Evolutionary conservation across 148 eudicot species (phyloP).

Genomic region (Rhododendron simsii): DNA sequence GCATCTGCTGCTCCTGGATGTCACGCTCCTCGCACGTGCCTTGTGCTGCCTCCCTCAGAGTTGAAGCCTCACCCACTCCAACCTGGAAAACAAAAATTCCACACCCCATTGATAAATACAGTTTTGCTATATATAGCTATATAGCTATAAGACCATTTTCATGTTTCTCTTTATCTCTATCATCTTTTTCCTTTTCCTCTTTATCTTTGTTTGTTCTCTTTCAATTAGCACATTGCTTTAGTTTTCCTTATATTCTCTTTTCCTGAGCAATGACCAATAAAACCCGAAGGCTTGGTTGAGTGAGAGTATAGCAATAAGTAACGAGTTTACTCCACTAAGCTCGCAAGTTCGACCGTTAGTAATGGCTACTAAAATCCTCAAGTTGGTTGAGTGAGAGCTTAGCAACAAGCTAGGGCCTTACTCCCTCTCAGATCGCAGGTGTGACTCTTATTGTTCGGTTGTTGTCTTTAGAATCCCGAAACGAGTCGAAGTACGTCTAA

Average conservation of each 20-base stretch:
- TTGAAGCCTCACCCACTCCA: constrained; percentile 57
- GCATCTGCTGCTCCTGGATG: constrained; percentile 22
- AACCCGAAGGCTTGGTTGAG: neutral
- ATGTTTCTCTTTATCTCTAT: neutral
- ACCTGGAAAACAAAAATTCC: constrained; percentile 29
- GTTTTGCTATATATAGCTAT: neutral
- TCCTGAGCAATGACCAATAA: constrained; percentile 12
- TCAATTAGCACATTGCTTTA: constrained; percentile 9
- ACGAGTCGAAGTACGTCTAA: neutral
- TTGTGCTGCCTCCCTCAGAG: constrained; percentile 33
- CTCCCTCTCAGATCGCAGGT: neutral
- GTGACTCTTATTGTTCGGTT: neutral
- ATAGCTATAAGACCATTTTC: neutral
- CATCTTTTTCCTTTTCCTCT: constrained; percentile 15
- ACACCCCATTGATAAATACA: neutral
- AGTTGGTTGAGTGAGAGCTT: neutral
- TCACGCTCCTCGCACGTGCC: constrained; percentile 48
- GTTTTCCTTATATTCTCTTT: constrained; percentile 8
- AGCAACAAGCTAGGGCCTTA: neutral
- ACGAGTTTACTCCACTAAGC: neutral
- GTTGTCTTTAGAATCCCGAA: neutral
- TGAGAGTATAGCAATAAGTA: neutral
- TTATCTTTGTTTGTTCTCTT: constrained; percentile 15
- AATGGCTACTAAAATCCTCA: neutral
- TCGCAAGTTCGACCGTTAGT: neutral